A percentile compares a stretch with the other conserved stretches of the same genome.
phyloP scores from a whole-genome alignment of 1,139 yeast species.

The Lodderomyces elongisporus region DNA sequence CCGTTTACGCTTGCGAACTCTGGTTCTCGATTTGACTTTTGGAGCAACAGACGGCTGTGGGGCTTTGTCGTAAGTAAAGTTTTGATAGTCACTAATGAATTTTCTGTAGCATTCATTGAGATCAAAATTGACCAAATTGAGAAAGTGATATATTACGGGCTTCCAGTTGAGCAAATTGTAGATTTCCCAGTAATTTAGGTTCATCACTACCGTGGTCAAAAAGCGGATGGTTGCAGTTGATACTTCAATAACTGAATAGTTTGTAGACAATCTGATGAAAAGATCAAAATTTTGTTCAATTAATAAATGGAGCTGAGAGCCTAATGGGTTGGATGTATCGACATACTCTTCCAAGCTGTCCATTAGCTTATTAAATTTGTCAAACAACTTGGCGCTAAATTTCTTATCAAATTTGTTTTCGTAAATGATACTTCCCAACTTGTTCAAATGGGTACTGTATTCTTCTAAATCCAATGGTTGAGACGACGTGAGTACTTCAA shows the following conservation, averaged over 20 bases:
- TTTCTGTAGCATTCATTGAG: constrained; percentile 35
- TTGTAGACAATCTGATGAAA: constrained; percentile 32
- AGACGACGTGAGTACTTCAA: constrained; percentile 25
- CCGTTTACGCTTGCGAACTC: constrained; percentile 5
- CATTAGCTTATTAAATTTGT: constrained; percentile 24
- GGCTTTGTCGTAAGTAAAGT: constrained; percentile 21
- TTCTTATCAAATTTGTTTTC: constrained; percentile 17
- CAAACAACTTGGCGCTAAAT: constrained; percentile 17
- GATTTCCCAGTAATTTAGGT: constrained; percentile 43
- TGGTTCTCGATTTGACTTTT: constrained; percentile 6
- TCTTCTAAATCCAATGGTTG: constrained; percentile 31
- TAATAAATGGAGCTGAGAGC: constrained; percentile 30
- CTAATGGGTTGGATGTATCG: constrained; percentile 24
- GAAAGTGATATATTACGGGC: constrained; percentile 41
- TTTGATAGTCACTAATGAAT: constrained; percentile 33
- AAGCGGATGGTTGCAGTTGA: constrained; percentile 36
- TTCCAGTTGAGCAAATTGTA: constrained; percentile 41
- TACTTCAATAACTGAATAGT: constrained; percentile 26
- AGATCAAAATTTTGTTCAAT: constrained; percentile 39
- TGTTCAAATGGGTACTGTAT: constrained; percentile 36
- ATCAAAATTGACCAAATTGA: constrained; percentile 36
- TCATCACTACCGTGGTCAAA: constrained; percentile 36
- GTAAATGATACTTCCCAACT: constrained; percentile 25
- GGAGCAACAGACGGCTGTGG: constrained; percentile 11
- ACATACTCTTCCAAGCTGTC: constrained; percentile 22